Conservation (phyloP, 1,284 basidiomycete genomes). For the Stygiomarasmius scandens region DNA sequence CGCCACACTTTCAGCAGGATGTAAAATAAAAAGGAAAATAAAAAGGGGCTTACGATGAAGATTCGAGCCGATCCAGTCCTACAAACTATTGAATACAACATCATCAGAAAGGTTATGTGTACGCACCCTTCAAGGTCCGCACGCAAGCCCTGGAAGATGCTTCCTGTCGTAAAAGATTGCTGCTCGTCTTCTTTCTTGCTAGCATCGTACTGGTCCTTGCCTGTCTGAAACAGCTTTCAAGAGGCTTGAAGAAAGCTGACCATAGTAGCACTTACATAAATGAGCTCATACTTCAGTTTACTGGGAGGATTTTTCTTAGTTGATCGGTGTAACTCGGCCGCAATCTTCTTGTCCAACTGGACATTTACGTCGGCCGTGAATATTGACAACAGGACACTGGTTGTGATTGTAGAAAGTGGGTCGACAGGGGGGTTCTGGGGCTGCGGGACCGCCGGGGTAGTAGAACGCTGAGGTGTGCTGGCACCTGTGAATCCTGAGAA, state of each 20-base stretch:
- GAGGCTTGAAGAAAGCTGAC: neutral
- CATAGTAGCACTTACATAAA: conserved; percentile 65
- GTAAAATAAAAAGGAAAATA: neutral
- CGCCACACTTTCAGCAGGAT: conserved; percentile 12
- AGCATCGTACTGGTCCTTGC: conserved; percentile 85
- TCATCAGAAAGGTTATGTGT: neutral
- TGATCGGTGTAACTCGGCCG: conserved; percentile 82
- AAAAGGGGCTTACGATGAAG: conserved; percentile 64
- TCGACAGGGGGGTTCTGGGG: conserved; percentile 43
- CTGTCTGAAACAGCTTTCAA: conserved; percentile 57
- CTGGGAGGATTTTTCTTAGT: conserved; percentile 95
- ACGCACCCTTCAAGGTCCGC: conserved; percentile 81
- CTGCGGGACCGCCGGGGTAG: conserved; percentile 36
- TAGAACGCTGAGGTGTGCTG: conserved; percentile 46
- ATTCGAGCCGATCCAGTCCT: conserved; percentile 70
- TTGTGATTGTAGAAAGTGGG: conserved; percentile 57
- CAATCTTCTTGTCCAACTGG: conserved; percentile 71
- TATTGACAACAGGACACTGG: conserved; percentile 78
- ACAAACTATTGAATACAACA: conserved; percentile 12
- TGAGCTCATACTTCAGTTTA: conserved; percentile 79
- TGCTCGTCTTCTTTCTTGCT: conserved; percentile 69
- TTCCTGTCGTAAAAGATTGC: conserved; percentile 63
- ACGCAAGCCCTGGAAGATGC: conserved; percentile 85
- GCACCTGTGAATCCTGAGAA: conserved; percentile 59
- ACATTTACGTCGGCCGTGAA: conserved; percentile 85